phyloP scores from a whole-genome alignment of 176 grass and related monocot genomes.

The Bonia amplexicaulis region DNA sequence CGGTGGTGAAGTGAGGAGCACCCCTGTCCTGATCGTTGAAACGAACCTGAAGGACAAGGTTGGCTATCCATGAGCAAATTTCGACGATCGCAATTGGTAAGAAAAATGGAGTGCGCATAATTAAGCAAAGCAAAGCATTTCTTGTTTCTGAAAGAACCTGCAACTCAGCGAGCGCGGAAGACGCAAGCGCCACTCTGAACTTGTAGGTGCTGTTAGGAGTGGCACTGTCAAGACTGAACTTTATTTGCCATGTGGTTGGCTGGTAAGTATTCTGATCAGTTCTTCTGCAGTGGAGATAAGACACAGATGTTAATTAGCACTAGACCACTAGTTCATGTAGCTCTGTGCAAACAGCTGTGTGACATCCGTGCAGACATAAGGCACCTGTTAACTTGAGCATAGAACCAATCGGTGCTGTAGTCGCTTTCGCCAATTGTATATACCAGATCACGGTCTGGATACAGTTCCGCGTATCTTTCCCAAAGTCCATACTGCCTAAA shows the following conservation, averaged over 20 bases:
- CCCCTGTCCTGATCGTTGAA: slow-evolving; percentile 48
- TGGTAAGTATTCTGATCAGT: slow-evolving; percentile 48
- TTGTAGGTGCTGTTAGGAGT: slow-evolving; percentile 53
- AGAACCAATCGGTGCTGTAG: slow-evolving; percentile 81
- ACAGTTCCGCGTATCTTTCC: slow-evolving; percentile 82
- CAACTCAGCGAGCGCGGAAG: slow-evolving; percentile 57
- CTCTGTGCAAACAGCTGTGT: background rate
- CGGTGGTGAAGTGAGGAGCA: slow-evolving; percentile 58
- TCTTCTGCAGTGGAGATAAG: slow-evolving; percentile 40
- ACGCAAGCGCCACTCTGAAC: slow-evolving; percentile 78
- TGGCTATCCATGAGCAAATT: background rate
- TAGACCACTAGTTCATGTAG: background rate
- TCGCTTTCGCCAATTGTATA: slow-evolving; percentile 67
- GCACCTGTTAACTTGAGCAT: slow-evolving; percentile 86
- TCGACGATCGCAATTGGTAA: background rate
- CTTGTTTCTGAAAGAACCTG: slow-evolving; percentile 45
- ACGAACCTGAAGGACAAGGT: slow-evolving; percentile 45
- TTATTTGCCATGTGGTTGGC: slow-evolving; percentile 87
- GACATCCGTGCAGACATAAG: background rate
- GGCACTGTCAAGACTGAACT: slow-evolving; percentile 60
- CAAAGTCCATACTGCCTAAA: slow-evolving; percentile 93
- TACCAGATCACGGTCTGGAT: slow-evolving; percentile 58
- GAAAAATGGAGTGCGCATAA: background rate
- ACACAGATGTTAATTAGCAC: background rate
- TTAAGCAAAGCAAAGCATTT: background rate